Evolutionary conservation across 441 rosid species (phyloP).

Genomic region (Pelargonium myrrhifolium): DNA sequence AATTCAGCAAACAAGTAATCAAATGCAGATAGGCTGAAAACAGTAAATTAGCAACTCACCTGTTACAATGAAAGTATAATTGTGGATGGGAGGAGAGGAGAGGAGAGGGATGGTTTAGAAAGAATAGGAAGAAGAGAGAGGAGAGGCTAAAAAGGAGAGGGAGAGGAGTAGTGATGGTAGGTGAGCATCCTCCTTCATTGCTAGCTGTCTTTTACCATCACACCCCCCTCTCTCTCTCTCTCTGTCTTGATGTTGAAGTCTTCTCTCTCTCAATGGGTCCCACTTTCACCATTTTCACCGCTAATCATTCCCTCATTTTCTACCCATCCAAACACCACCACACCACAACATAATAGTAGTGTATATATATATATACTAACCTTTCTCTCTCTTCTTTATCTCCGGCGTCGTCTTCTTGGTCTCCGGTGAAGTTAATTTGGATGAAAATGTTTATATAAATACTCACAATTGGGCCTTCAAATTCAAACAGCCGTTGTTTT

Average conservation of each 20-base stretch:
- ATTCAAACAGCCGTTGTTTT: too few relatives aligned
- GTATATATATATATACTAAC: too few relatives aligned
- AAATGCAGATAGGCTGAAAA: not conserved
- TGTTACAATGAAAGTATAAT: too few relatives aligned
- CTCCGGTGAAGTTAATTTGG: too few relatives aligned
- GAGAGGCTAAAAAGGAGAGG: conserved; percentile 19
- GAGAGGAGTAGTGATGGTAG: conserved; percentile 27
- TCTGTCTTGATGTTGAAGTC: conserved; percentile 55
- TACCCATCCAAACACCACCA: too few relatives aligned
- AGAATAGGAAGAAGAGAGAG: conserved; percentile 1
- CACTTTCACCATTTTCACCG: not conserved
- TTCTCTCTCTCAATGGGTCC: conserved; percentile 28
- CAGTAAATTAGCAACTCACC: too few relatives aligned
- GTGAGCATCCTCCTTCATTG: conserved; percentile 54
- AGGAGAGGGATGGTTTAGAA: conserved; percentile 6
- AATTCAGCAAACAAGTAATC: conserved; percentile 12
- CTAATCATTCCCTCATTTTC: not conserved
- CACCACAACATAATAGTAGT: too few relatives aligned
- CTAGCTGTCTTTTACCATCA: conserved; percentile 73
- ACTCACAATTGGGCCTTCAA: too few relatives aligned
- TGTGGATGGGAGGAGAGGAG: too few relatives aligned
- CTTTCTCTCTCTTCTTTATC: too few relatives aligned
- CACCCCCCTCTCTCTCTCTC: conserved; percentile 31
- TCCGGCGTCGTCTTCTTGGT: too few relatives aligned
- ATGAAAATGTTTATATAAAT: too few relatives aligned